These are phyloP conservation scores for Pseudopediastrum boryanum DNA, from an alignment of 139 green algal genomes.

Conservation along the genomic window DNA sequence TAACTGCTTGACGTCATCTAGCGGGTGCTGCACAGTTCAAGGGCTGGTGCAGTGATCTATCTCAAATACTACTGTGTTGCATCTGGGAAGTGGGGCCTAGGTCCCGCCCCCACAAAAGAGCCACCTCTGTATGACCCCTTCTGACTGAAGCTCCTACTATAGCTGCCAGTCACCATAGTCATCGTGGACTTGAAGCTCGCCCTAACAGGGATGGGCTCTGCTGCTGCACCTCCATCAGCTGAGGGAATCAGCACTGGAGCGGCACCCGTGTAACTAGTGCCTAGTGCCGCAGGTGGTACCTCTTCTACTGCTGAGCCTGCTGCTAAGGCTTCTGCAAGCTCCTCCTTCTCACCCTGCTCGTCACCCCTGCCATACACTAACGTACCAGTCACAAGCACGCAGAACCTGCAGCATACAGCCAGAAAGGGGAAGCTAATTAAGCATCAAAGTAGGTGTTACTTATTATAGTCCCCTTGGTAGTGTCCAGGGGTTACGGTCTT, in stretches of 20 bases:
- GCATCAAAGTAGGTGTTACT: too few species aligned
- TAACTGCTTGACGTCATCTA: too few species aligned
- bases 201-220: conserved; percentile 3
- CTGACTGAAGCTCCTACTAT: conserved; percentile 27
- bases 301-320: conserved; percentile 1
- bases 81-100: too few species aligned
- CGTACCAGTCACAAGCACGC: conserved; percentile 59
- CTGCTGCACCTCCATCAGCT: neutral
- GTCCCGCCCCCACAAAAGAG: too few species aligned
- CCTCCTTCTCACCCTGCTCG: conserved; percentile 39
- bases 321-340: conserved; percentile 33
- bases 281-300: conserved; percentile 1
- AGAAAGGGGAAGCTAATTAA: too few species aligned
- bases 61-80: too few species aligned
- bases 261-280: neutral
- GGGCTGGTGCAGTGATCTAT: too few species aligned
- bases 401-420: conserved; percentile 57
- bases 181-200: conserved; percentile 46
- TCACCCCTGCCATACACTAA: conserved; percentile 59
- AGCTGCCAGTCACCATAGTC: conserved; percentile 49
- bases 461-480: too few species aligned
- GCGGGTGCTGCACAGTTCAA: too few species aligned
- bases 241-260: neutral
- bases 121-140: too few species aligned
- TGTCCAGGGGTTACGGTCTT: too few species aligned